A percentile compares a stretch with the other conserved stretches of the same genome.
phyloP scores from a whole-genome alignment of 2,329 filamentous ascomycete genomes.

The Aureobasidium mangrovei region DNA sequence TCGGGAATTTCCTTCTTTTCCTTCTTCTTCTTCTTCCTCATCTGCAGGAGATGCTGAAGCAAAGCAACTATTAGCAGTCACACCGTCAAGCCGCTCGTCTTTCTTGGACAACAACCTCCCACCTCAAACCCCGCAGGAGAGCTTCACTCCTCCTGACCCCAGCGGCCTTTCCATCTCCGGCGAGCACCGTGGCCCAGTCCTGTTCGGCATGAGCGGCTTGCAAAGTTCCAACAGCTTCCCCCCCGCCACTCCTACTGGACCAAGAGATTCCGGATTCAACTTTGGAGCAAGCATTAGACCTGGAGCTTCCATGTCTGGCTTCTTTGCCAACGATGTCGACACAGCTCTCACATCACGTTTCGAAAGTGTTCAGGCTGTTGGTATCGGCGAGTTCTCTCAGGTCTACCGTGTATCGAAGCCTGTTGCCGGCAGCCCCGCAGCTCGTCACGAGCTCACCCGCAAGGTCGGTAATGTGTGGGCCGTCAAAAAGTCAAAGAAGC shows the following conservation, averaged over 20 bases:
- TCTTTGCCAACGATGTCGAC: slow-evolving; percentile 66
- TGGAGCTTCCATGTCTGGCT: slow-evolving; percentile 52
- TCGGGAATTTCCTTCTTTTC: slow-evolving; percentile 13
- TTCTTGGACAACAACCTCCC: slow-evolving; percentile 45
- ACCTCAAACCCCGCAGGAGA: slow-evolving; percentile 65
- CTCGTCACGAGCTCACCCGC: slow-evolving; percentile 21
- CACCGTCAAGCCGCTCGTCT: slow-evolving; percentile 43
- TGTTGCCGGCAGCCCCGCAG: slow-evolving; percentile 26
- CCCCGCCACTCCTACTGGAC: slow-evolving; percentile 76
- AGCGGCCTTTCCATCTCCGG: slow-evolving; percentile 77
- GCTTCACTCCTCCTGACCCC: slow-evolving; percentile 65
- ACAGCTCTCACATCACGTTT: slow-evolving; percentile 66
- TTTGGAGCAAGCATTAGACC: slow-evolving; percentile 42
- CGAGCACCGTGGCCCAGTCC: slow-evolving; percentile 33
- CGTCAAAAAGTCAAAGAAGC: slow-evolving; percentile 84
- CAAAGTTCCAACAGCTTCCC: slow-evolving; percentile 43
- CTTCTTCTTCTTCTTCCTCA: slow-evolving; percentile 10
- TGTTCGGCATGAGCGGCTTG: slow-evolving; percentile 26
- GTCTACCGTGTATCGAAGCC: slow-evolving; percentile 70
- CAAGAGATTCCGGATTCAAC: slow-evolving; percentile 48
- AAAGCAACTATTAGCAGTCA: slow-evolving; percentile 16
- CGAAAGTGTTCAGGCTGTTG: slow-evolving; percentile 68
- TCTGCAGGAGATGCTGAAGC: slow-evolving; percentile 20
- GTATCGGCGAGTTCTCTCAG: slow-evolving; percentile 85
- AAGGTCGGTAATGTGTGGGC: slow-evolving; percentile 56